These are phyloP conservation scores for Sporothrix inflata DNA, from an alignment of 2,329 filamentous ascomycete species.

Conservation along the genomic window DNA sequence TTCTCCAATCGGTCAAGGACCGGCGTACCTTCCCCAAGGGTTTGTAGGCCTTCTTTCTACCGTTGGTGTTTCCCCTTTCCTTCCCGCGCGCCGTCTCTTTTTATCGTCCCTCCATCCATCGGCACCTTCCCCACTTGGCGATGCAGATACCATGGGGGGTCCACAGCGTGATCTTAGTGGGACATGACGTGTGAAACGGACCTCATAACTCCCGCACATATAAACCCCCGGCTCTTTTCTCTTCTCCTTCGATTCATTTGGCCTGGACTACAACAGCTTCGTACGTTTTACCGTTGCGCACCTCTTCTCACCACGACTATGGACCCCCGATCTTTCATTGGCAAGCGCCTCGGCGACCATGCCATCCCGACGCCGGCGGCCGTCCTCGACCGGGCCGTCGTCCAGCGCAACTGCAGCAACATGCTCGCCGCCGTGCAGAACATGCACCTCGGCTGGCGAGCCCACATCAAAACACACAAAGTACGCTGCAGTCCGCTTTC, in stretches of 20 bases:
- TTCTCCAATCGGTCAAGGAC: constrained; percentile 1
- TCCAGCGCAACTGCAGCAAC: constrained; percentile 67
- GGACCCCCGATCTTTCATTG: constrained; percentile 51
- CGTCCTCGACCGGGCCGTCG: constrained; percentile 68
- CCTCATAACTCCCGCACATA: neutral
- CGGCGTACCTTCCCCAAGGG: neutral
- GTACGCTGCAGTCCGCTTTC: constrained; percentile 43
- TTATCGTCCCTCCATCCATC: neutral
- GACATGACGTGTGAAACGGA: constrained; percentile 12
- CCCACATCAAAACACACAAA: constrained; percentile 85
- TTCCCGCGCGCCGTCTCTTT: constrained; percentile 3
- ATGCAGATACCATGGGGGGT: neutral
- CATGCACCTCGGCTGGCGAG: constrained; percentile 68
- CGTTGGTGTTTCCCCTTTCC: neutral
- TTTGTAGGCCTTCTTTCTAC: neutral
- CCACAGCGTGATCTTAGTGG: constrained; percentile 24
- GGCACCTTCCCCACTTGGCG: constrained; percentile 15
- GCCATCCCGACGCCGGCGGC: constrained; percentile 68
- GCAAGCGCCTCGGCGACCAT: constrained; percentile 53
- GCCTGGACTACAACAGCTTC: neutral
- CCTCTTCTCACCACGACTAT: neutral
- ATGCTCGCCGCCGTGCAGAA: constrained; percentile 68
- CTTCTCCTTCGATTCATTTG: neutral
- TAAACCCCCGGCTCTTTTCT: neutral
- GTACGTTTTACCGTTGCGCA: neutral